Conservation (phyloP, 2,329 filamentous ascomycete species). For the Alternaria ventricosa region DNA sequence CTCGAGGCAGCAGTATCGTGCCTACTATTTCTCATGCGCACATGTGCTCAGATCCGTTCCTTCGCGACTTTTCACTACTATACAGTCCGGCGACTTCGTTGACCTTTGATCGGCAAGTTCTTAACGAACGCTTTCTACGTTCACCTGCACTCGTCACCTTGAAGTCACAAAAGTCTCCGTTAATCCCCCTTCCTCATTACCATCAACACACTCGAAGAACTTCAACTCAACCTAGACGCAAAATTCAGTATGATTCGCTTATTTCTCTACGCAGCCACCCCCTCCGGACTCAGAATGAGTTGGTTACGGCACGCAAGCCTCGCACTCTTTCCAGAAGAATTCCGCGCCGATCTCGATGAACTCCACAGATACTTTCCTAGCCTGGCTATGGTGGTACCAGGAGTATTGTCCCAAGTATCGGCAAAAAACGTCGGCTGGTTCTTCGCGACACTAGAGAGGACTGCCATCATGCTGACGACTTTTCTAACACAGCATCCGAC, state of each 20-base stretch:
- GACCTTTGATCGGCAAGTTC: not conserved
- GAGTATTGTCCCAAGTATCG: not conserved
- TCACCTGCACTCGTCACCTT: not conserved
- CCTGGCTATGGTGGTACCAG: not conserved
- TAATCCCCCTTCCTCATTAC: not conserved
- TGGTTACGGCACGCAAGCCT: not conserved
- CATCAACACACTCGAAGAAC: not conserved
- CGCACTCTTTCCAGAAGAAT: not conserved
- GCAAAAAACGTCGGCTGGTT: not conserved
- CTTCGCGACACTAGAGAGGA: not conserved
- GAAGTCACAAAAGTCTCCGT: not conserved
- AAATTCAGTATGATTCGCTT: not conserved
- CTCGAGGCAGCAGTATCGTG: not conserved
- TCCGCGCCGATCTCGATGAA: not conserved
- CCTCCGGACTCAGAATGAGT: not conserved
- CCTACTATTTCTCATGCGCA: not conserved
- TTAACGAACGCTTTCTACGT: not conserved
- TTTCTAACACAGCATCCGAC: not conserved
- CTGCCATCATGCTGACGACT: not conserved
- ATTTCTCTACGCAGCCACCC: not conserved
- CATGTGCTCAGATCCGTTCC: not conserved
- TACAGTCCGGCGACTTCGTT: not conserved
- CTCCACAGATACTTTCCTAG: not conserved
- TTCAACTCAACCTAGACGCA: not conserved
- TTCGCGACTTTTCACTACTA: not conserved